Base-by-base conservation (phyloP, 257 asterid species). In the Marsdenia floribunda region DNA sequence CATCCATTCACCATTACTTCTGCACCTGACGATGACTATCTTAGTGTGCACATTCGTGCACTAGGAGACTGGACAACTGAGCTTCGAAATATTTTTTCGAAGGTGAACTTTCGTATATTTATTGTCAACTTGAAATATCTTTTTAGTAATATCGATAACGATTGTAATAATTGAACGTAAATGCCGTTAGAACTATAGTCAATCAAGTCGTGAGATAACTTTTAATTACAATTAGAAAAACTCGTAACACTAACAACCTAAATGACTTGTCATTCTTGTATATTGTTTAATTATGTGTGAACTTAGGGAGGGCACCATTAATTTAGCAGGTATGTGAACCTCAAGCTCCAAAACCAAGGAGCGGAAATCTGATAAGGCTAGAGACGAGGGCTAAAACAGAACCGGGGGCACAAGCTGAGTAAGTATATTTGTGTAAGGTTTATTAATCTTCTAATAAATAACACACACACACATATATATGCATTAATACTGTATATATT, bases 1-100 rank as follows among this genome's bases (percentile, higher is more conserved):
- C 98, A 93, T 84, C 97, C 98, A 10, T 93, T 93, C 83, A 91
- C 98, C 24, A 90, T 93, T 79, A 93, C 98, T 73, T 93, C 97
- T 74, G 97, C 97, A 53, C 98, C 98, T n/a, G 96, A 83, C 16
- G 97, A 93, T 54, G 85, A 82, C 71, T 90, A 87, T 71, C 78
- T 93, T 73, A 91, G 97, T 33, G 90, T 93, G 69, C 97, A 93
- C 73, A 90, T 93, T 61, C 96, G 97, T 42, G 80, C 97, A 2
- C 55, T 90, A 54, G 98, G 98, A 67, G 98, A 93, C 75, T 93
- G 97, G 97, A 93, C 97, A 0, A 83, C 96, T 3, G 98, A 91
- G 84, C 97, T 93, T 54, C 85, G 79, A 71, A 83, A 54, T 55
- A 87, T 82, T 57, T 91, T 93, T 70, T 88, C 85, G 2, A 82